A percentile compares a stretch with the other conserved stretches of the same genome.
Evolutionary conservation across 2,329 filamentous ascomycete genomes (phyloP).

Genomic region (Sphaerulina musiva): DNA sequence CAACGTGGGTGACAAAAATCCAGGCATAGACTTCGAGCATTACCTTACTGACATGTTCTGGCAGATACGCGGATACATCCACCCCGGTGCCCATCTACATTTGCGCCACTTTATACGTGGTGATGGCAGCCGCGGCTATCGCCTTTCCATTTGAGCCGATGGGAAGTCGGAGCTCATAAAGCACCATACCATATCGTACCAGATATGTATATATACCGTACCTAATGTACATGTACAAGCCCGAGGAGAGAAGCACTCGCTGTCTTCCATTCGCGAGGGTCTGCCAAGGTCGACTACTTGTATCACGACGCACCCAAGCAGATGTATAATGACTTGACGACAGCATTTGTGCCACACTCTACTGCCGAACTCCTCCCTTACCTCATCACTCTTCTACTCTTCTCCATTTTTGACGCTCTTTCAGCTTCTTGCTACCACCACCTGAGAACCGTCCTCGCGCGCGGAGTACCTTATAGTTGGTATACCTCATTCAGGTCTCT

Average conservation of each 20-base stretch:
- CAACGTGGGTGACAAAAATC: constrained; percentile 37
- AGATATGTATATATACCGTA: no score
- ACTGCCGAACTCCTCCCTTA: no score
- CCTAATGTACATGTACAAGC: not conserved
- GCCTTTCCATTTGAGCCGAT: constrained; percentile 63
- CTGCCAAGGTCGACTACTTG: no score
- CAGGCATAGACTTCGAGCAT: not conserved
- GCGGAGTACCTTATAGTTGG: not conserved
- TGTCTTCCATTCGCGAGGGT: no score
- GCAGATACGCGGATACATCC: constrained; percentile 39
- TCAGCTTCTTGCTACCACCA: not conserved
- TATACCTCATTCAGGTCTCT: not conserved
- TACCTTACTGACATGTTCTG: constrained; percentile 1
- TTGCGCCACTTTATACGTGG: constrained; percentile 58
- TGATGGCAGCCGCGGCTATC: constrained; percentile 53
- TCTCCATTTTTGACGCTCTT: not conserved
- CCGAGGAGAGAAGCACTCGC: not conserved
- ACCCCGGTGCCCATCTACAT: constrained; percentile 63
- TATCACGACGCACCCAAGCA: not conserved
- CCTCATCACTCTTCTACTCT: not conserved
- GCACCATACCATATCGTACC: not conserved
- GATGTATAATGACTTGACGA: not conserved
- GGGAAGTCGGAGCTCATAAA: constrained; percentile 48
- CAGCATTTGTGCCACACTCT: no score
- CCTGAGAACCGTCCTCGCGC: not conserved